Evolutionary conservation across 1,284 basidiomycete species (phyloP).

Genomic region (Fomitopsis betulina): DNA sequence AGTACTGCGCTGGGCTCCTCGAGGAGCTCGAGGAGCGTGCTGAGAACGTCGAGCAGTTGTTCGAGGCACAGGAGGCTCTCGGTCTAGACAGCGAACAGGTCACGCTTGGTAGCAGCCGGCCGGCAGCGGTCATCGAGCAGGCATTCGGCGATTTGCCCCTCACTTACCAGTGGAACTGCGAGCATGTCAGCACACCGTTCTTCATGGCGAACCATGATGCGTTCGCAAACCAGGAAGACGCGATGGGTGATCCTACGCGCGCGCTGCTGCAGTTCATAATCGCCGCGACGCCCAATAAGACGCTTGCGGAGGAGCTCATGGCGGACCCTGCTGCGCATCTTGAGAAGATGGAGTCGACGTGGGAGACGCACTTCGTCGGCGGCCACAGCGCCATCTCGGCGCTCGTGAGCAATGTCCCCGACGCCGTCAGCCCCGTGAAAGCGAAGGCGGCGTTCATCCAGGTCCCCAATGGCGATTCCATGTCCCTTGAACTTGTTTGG

Average conservation of each 20-base stretch:
- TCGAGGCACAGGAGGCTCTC: constrained; percentile 18
- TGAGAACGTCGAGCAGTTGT: constrained; percentile 15
- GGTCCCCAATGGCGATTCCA: constrained; percentile 53
- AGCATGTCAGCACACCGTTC: constrained; percentile 33
- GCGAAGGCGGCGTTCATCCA: constrained; percentile 69
- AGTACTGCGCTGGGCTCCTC: constrained; percentile 50
- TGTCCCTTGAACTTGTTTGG: constrained; percentile 64
- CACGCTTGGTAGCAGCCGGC: constrained; percentile 25
- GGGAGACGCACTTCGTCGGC: constrained; percentile 46
- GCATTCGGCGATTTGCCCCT: constrained; percentile 36
- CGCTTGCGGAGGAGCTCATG: constrained; percentile 46
- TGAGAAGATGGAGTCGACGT: constrained; percentile 45
- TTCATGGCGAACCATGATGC: constrained; percentile 23
- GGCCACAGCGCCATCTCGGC: constrained; percentile 34
- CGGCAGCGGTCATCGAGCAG: constrained; percentile 4
- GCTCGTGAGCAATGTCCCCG: constrained; percentile 60
- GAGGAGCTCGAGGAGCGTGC: constrained; percentile 32
- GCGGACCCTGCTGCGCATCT: constrained; percentile 46
- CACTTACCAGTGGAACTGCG: constrained; percentile 54
- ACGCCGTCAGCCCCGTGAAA: constrained; percentile 70
- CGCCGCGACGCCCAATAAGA: constrained; percentile 59
- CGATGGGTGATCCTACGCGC: constrained; percentile 40
- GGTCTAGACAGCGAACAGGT: constrained; percentile 32
- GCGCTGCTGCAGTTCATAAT: constrained; percentile 76
- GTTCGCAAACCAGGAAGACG: constrained; percentile 19